Conservation (phyloP, 352 stramenopile genomes). For the Hyaloperonospora brassicae region DNA sequence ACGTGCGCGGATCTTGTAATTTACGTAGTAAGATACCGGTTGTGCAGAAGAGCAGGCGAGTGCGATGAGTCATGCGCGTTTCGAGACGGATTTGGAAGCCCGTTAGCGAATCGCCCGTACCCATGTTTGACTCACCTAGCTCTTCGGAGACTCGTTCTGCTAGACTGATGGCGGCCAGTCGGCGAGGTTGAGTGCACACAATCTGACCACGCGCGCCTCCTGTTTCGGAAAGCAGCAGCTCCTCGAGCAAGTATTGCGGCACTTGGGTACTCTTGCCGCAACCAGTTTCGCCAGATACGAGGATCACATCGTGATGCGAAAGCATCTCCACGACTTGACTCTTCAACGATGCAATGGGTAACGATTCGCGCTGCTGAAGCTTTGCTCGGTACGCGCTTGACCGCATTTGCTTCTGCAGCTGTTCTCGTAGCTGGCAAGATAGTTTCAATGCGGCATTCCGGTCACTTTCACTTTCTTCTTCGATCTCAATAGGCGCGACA, state of each 20-base stretch:
- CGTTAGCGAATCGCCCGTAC: conserved; percentile 49
- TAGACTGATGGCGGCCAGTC: conserved; percentile 93
- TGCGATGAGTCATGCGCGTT: conserved; percentile 73
- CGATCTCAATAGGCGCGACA: not conserved
- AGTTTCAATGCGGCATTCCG: conserved; percentile 14
- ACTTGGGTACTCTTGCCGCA: conserved; percentile 95
- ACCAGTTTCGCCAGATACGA: conserved; percentile 93
- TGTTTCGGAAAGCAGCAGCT: conserved; percentile 57
- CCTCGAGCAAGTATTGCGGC: conserved; percentile 93
- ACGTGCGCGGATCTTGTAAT: conserved; percentile 75
- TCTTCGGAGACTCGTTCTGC: conserved; percentile 91
- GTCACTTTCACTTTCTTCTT: conserved; percentile 21
- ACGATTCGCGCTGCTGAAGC: conserved; percentile 32
- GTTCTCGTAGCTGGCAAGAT: conserved; percentile 32
- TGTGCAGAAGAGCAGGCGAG: conserved; percentile 91
- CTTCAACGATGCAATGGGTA: conserved; percentile 80
- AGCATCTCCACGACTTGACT: conserved; percentile 77
- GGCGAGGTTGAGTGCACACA: conserved; percentile 93
- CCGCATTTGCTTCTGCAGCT: conserved; percentile 31
- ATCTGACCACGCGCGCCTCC: conserved; percentile 85
- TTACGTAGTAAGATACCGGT: conserved; percentile 91
- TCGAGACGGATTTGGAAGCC: conserved; percentile 94
- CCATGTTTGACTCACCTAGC: conserved; percentile 71
- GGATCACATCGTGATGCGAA: conserved; percentile 78
- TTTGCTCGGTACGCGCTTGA: conserved; percentile 37